Percentiles rank a stretch among this genome's conserved stretches.
phyloP scores from a whole-genome alignment of 2,329 filamentous ascomycete genomes.

The Tolypocladium album region DNA sequence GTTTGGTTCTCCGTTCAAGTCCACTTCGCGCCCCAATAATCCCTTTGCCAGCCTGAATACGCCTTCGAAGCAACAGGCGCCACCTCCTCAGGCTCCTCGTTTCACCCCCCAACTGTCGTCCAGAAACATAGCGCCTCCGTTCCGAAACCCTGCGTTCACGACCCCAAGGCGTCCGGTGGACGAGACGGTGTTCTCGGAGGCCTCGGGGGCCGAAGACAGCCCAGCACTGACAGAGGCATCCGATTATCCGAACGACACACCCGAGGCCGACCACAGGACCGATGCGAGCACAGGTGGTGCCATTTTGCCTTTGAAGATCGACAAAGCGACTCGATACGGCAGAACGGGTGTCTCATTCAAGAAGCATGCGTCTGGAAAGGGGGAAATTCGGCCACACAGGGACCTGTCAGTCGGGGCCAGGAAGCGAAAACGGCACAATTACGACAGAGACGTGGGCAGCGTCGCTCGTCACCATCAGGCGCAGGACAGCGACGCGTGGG shows the following conservation, averaged over 20 bases:
- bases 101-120: constrained; percentile 33
- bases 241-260: constrained; percentile 39
- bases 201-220: constrained; percentile 48
- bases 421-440: constrained; percentile 42
- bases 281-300: constrained; percentile 30
- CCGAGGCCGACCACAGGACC: constrained; percentile 36
- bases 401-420: constrained; percentile 29
- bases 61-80: constrained; percentile 27
- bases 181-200: constrained; percentile 40
- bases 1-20: constrained; percentile 28
- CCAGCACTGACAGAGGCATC: constrained; percentile 48
- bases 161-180: constrained; percentile 50
- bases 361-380: constrained; percentile 43
- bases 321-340: constrained; percentile 34
- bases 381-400: constrained; percentile 46
- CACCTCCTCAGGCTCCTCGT: constrained; percentile 30
- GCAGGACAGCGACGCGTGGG: constrained; percentile 32
- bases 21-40: constrained; percentile 17
- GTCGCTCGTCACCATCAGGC: constrained; percentile 32
- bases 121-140: constrained; percentile 36
- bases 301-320: constrained; percentile 34
- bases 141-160: constrained; percentile 54
- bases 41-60: constrained; percentile 26
- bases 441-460: constrained; percentile 41
- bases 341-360: constrained; percentile 27